A percentile compares a stretch with the other conserved stretches of the same genome.
Evolutionary conservation across 2,329 filamentous ascomycete species (phyloP).

Genomic region (Onygena corvina): DNA sequence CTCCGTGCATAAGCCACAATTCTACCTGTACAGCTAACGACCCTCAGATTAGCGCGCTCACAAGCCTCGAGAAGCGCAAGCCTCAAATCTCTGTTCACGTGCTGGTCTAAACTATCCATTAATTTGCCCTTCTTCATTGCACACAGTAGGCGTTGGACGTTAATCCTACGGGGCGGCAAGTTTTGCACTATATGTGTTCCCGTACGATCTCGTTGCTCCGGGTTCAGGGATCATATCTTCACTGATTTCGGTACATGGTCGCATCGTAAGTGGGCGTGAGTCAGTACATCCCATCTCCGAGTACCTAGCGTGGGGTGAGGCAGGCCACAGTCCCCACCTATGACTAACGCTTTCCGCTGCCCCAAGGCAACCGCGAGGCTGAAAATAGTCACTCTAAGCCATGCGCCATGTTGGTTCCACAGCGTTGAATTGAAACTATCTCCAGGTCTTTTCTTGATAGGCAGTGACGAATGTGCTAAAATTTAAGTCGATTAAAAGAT

Average conservation of each 20-base stretch:
- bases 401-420: constrained; percentile 2
- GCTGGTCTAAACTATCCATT: no score
- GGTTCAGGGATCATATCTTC: not conserved
- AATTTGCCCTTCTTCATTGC: no score
- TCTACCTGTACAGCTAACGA: no score
- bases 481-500: no score
- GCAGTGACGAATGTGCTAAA: no score
- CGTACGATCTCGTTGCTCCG: not conserved
- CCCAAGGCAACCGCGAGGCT: constrained; percentile 6
- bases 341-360: not conserved
- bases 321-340: not conserved
- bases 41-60: not conserved
- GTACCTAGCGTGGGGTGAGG: not conserved
- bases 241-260: no score
- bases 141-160: no score
- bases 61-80: not conserved
- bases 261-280: no score
- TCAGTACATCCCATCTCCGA: not conserved
- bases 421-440: not conserved
- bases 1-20: not conserved
- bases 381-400: not conserved
- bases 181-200: not conserved
- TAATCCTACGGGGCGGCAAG: constrained; percentile 1
- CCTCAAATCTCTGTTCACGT: not conserved
- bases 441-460: no score